Base-by-base conservation (phyloP, 768 basidiomycete genomes). In the Rhizopogon rudus region DNA sequence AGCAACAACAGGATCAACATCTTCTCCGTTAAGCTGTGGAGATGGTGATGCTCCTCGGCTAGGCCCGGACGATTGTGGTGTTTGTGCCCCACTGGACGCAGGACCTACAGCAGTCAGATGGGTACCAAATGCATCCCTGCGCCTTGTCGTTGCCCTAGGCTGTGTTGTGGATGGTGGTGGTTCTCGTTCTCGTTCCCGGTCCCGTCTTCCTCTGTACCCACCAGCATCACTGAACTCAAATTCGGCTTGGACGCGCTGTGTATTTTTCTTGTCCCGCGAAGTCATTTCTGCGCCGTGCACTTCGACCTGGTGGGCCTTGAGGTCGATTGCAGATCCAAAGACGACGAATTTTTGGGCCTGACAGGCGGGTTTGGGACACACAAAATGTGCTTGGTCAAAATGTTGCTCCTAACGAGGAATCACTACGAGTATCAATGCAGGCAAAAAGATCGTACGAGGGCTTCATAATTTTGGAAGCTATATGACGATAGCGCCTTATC, bases 301-400 rank as follows among this genome's bases (percentile, higher is more conserved):
- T 52, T 90, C 86, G 9, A 98, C 86, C 73, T 88, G 86, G 67
- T 99, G 97, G 0, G 87, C 96, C 68, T 93, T 84, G 39, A 98
- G 82, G 66, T 99, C 97, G 10, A 99, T 74, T 13, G 82, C 77
- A 3, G 87, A 87, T 40, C 84, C 83, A 68, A 98, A 98, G 12
- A 98, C 97, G 57, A 98, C 90, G 60, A 99, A 99, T 72, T 97
- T 98, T 62, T 83, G 87, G 5, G 83, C 84, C 44, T 86, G 82
- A 65, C 96, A 99, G 40, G 75, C 67, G 0, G 83, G 59, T 55
- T 92, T 85, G 3, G 73, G 75, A 68, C 96, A 99, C 5, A 88
- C 86, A 67, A 81, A 81, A 68, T 99, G 96, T 2, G 76, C 83
- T 29, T 74, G 76, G 60, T 80, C 82, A 70, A 91, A 91, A 64